These are phyloP conservation scores for Parietaria judaica DNA, from an alignment of 306 rosid species.

Conservation along the genomic window DNA sequence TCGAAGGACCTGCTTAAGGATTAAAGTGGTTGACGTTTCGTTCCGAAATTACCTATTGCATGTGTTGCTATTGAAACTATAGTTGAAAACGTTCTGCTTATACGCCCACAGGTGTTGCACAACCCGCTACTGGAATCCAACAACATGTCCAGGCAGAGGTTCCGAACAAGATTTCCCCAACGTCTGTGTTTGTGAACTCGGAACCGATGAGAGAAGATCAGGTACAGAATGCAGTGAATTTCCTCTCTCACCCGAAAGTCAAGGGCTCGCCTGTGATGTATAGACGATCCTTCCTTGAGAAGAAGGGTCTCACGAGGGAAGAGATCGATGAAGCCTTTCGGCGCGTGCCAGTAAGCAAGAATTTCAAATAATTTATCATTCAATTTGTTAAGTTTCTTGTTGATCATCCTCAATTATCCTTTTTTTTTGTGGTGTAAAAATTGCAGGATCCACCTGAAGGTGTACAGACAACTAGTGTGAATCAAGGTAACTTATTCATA, in stretches of 20 bases:
- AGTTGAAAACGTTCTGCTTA: background rate
- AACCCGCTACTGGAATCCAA: constrained; percentile 37
- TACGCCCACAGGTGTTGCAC: constrained; percentile 28
- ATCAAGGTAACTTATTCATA: constrained; percentile 50
- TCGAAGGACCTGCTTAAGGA: background rate
- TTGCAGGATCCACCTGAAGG: constrained; percentile 66
- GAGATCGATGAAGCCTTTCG: constrained; percentile 97
- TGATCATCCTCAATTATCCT: constrained; percentile 4
- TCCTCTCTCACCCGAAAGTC: constrained; percentile 86
- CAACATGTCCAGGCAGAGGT: constrained; percentile 47
- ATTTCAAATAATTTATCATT: background rate
- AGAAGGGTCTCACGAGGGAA: constrained; percentile 90
- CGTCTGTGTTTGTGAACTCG: constrained; percentile 73
- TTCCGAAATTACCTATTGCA: background rate
- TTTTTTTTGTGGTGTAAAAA: constrained; percentile 16
- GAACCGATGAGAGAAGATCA: constrained; percentile 92
- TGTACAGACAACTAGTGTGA: constrained; percentile 46
- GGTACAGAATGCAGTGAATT: constrained; percentile 86
- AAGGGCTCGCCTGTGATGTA: constrained; percentile 81
- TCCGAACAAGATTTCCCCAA: constrained; percentile 33
- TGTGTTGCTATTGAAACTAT: background rate
- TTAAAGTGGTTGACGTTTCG: background rate
- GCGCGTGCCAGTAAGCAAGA: constrained; percentile 71
- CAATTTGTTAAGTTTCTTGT: background rate
- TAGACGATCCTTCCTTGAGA: constrained; percentile 84